Evolutionary conservation across 2,329 filamentous ascomycete genomes (phyloP), one percentile per base, ranked within the genome.

Genomic region (Colletotrichum sansevieriae): DNA sequence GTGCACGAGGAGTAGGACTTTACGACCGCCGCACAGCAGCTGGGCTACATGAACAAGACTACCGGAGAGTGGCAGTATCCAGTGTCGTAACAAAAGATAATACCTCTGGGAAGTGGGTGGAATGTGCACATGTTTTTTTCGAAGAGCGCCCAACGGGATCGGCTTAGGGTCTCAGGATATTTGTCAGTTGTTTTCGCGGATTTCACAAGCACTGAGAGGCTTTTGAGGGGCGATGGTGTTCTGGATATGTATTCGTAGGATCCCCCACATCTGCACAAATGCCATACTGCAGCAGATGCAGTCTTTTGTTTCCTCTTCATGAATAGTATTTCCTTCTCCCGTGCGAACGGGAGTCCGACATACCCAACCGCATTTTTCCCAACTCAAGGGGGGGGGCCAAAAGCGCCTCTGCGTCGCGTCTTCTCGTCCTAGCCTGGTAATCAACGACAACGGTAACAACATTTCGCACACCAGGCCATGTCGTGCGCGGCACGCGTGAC

Each of bases 1-100:
- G 76, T 89, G 70, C 83, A 87, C 63, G 87, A 89, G 76, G 87
- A 88, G 77, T 87, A 82, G 80, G 65, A 74, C 62, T 71, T 71
- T 58, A 59, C 66, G 54, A 59, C 60, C 54, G 69, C 65, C 47
- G 70, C 63, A 15, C 41, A 64, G 51, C 47, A 64, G 56, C 55
- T 71, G 35, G 70, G 70, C 33, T 71, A 71, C 62, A 71, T 71
- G 70, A 66, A 71, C 58, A 59, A 64, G 57, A 52, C 52, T 29
- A 71, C 70, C n/a, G 70, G 70, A 33, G 61, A 71, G 54, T 71
- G 70, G 70, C 70, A 71, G 58, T 71, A 71, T 35, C 57, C 52
- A 29, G 68, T 71, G 43, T 69, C 70, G 18, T 71, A 43, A 69
- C 11, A 20, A 13, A 6, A 41, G 8, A n/a, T 33, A 29, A 13